phyloP scores from a whole-genome alignment of 768 basidiomycete species.

The Saitozyma sp. region DNA sequence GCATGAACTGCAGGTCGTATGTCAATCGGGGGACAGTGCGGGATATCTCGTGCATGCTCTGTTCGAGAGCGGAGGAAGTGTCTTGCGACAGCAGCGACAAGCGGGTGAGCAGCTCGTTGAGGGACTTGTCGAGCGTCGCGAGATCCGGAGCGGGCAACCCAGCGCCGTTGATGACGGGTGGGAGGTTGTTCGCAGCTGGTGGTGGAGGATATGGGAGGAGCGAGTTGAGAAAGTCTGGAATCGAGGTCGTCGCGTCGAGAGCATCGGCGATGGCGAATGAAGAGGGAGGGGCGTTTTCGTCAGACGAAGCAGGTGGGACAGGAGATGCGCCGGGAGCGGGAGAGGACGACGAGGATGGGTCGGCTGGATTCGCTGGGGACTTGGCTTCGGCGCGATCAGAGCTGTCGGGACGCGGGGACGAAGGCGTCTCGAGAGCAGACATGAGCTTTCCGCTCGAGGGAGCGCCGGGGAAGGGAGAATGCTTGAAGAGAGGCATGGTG shows the following conservation, averaged over 20 bases:
- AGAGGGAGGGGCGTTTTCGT: too few species aligned
- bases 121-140: slow-evolving; percentile 67
- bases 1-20: slow-evolving; percentile 97
- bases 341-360: too few species aligned
- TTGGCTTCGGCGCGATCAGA: too few species aligned
- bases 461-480: too few species aligned
- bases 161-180: slow-evolving; percentile 7
- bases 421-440: too few species aligned
- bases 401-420: too few species aligned
- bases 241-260: slow-evolving; percentile 30
- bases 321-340: too few species aligned
- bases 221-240: slow-evolving; percentile 43
- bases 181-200: background rate
- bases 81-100: slow-evolving; percentile 86
- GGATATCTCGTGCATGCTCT: slow-evolving; percentile 87
- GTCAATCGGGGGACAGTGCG: slow-evolving; percentile 84
- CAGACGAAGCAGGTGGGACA: too few species aligned
- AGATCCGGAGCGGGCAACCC: slow-evolving; percentile 54
- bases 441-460: too few species aligned
- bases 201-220: slow-evolving; percentile 27
- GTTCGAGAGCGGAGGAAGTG: slow-evolving; percentile 80
- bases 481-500: too few species aligned
- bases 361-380: too few species aligned
- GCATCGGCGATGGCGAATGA: slow-evolving; percentile 9
- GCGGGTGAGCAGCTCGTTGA: slow-evolving; percentile 72